Conservation (phyloP, 2,329 filamentous ascomycete genomes). For the Penicillium corylophilum region DNA sequence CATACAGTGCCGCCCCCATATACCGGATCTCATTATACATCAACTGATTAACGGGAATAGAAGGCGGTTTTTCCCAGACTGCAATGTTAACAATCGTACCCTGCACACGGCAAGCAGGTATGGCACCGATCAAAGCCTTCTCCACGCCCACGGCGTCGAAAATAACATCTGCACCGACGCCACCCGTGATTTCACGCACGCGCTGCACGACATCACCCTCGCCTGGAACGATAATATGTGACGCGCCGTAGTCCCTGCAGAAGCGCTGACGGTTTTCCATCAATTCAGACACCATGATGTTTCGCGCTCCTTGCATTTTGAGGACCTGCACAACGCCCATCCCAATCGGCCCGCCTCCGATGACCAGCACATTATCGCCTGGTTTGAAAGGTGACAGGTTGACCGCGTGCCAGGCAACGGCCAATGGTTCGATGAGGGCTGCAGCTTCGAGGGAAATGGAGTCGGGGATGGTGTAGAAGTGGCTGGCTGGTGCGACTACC, state of each 20-base stretch:
- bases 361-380: slow-evolving; percentile 53
- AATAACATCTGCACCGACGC: slow-evolving; percentile 55
- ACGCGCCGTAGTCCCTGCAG: slow-evolving; percentile 56
- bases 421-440: slow-evolving; percentile 62
- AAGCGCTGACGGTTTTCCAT: slow-evolving; percentile 52
- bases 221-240: slow-evolving; percentile 54
- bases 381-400: slow-evolving; percentile 48
- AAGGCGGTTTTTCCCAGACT: slow-evolving; percentile 59
- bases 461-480: slow-evolving; percentile 27
- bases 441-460: slow-evolving; percentile 34
- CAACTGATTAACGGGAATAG: slow-evolving; percentile 55
- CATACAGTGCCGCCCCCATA: slow-evolving; percentile 50
- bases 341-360: slow-evolving; percentile 64
- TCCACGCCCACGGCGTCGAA: slow-evolving; percentile 64
- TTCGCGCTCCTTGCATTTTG: slow-evolving; percentile 51
- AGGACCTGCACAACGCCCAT: slow-evolving; percentile 60
- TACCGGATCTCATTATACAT: slow-evolving; percentile 56
- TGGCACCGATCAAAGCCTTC: slow-evolving; percentile 47
- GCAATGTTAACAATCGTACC: slow-evolving; percentile 64
- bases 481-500: slow-evolving; percentile 25
- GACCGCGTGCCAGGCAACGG: slow-evolving; percentile 65
- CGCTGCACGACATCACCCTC: slow-evolving; percentile 48
- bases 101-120: slow-evolving; percentile 50
- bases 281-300: slow-evolving; percentile 60
- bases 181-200: slow-evolving; percentile 49